These are phyloP conservation scores for Aquilaria agallochum DNA, from an alignment of 441 rosid species.

Conservation along the genomic window DNA sequence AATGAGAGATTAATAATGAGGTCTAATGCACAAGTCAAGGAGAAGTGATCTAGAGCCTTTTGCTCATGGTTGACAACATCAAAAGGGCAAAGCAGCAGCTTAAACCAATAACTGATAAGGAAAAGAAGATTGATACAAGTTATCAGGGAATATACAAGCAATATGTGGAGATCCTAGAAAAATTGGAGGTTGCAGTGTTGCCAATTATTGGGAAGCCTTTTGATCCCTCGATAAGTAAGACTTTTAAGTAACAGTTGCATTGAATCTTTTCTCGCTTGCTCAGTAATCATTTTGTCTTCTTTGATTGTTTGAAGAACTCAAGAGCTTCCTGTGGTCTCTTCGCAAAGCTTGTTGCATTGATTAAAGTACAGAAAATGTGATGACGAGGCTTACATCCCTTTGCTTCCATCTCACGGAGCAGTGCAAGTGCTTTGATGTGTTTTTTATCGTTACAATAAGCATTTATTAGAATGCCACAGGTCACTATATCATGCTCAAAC, in stretches of 20 bases:
- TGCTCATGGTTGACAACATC: conserved; percentile 68
- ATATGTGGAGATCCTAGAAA: conserved; percentile 70
- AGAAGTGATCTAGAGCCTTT: conserved; percentile 52
- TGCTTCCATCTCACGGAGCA: conserved; percentile 34
- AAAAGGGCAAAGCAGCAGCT: conserved; percentile 58
- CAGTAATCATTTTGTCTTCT: conserved; percentile 27
- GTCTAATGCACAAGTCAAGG: conserved; percentile 40
- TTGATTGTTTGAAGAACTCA: conserved; percentile 42
- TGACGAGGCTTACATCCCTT: conserved; percentile 44
- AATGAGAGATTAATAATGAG: conserved; percentile 43
- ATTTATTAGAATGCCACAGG: conserved; percentile 32
- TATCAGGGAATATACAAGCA: conserved; percentile 85
- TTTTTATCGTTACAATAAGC: conserved; percentile 50
- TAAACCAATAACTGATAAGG: conserved; percentile 49
- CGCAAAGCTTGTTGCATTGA: conserved; percentile 70
- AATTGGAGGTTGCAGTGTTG: conserved; percentile 55
- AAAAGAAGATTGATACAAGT: conserved; percentile 70
- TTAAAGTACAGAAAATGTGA: conserved; percentile 70
- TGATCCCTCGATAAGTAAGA: conserved; percentile 61
- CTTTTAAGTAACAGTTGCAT: not conserved
- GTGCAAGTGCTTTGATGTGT: conserved; percentile 44
- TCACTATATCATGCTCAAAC: conserved; percentile 72
- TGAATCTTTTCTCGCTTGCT: not conserved
- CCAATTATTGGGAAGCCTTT: conserved; percentile 73
- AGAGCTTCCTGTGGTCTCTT: conserved; percentile 59